These are phyloP conservation scores for Aspergillus carbonarius DNA, from an alignment of 2,329 filamentous ascomycete genomes.

Conservation along the genomic window DNA sequence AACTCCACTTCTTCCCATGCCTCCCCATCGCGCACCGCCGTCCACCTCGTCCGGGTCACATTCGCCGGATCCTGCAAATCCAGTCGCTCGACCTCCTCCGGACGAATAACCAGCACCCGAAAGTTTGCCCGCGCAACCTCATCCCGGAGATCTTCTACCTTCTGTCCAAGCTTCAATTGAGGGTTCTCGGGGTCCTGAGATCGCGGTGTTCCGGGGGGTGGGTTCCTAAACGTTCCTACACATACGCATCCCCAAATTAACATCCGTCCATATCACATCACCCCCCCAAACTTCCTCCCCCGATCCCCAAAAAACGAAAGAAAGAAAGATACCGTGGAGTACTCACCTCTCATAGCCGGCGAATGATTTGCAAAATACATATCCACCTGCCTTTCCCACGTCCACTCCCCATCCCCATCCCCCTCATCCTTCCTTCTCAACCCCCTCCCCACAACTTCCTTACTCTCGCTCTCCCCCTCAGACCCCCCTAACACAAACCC, in stretches of 20 bases:
- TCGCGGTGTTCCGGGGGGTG: slow-evolving; percentile 65
- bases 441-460: slow-evolving; percentile 41
- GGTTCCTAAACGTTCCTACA: slow-evolving; percentile 67
- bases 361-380: slow-evolving; percentile 87
- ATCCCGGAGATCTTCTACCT: slow-evolving; percentile 71
- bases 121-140: slow-evolving; percentile 70
- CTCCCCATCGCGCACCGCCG: slow-evolving; percentile 50
- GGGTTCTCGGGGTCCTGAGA: slow-evolving; percentile 49
- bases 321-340: not conserved
- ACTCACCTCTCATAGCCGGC: slow-evolving; percentile 70
- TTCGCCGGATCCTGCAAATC: slow-evolving; percentile 68
- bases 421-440: slow-evolving; percentile 37
- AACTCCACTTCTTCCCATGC: slow-evolving; percentile 68
- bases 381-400: slow-evolving; percentile 75
- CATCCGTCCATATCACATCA: not conserved
- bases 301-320: not conserved
- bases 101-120: slow-evolving; percentile 80
- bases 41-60: slow-evolving; percentile 66
- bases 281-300: not conserved
- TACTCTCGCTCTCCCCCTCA: slow-evolving; percentile 57
- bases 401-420: slow-evolving; percentile 58
- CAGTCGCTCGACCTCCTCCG: slow-evolving; percentile 72
- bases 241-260: not conserved
- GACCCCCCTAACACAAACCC: slow-evolving; percentile 74
- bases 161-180: slow-evolving; percentile 56